Evolutionary conservation across 176 grass and related monocot species (phyloP).

Genomic region (Oryza officinalis): DNA sequence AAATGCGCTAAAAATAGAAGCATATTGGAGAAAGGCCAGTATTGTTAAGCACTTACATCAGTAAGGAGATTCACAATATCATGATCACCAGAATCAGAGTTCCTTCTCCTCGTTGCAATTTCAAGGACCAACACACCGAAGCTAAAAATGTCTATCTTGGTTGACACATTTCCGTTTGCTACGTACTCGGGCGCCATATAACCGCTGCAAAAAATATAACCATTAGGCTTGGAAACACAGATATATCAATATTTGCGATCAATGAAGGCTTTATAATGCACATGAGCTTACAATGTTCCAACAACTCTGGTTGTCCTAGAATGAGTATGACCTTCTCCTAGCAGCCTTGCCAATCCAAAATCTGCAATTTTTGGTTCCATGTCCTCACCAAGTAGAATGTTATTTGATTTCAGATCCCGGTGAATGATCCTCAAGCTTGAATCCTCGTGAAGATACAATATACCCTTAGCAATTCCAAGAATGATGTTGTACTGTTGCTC

Average conservation of each 20-base stretch:
- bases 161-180: constrained; percentile 2
- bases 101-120: constrained; percentile 26
- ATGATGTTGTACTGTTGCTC: background rate
- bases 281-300: background rate
- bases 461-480: background rate
- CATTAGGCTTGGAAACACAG: background rate
- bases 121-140: constrained; percentile 39
- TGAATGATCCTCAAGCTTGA: background rate
- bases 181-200: constrained; percentile 38
- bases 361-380: background rate
- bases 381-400: background rate
- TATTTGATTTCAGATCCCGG: background rate
- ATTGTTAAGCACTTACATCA: constrained; percentile 10
- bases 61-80: background rate
- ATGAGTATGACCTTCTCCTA: background rate
- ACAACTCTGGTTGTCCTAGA: background rate
- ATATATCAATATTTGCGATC: background rate
- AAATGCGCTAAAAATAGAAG: background rate
- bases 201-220: background rate
- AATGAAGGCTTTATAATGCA: background rate
- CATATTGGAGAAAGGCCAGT: background rate
- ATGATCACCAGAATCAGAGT: background rate
- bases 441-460: background rate
- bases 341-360: background rate
- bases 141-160: constrained; percentile 44